Evolutionary conservation across 176 grass and related monocot genomes (phyloP).

Genomic region (Cenchrus purpureus): DNA sequence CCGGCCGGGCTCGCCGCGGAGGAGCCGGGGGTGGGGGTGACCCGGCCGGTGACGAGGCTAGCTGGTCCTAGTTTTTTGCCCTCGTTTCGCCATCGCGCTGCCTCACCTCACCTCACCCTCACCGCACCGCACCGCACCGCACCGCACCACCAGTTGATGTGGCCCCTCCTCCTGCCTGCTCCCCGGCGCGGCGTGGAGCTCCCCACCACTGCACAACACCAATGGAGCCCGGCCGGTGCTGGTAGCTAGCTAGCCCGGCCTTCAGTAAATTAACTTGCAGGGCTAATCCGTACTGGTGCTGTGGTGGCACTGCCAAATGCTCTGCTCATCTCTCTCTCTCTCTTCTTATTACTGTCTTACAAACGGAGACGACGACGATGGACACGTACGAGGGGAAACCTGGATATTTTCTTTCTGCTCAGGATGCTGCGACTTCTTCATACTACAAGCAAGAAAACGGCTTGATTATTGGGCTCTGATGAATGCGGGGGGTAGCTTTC

Average conservation of each 20-base stretch:
- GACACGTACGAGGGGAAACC: neutral
- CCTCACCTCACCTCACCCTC: neutral
- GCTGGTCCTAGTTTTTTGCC: constrained; percentile 45
- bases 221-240: neutral
- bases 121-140: neutral
- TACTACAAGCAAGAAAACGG: constrained; percentile 10
- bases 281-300: neutral
- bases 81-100: constrained; percentile 11
- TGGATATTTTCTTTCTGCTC: constrained; percentile 18
- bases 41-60: neutral
- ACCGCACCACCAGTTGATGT: constrained; percentile 20
- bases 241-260: neutral
- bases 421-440: constrained; percentile 17
- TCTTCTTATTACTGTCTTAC: neutral
- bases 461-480: constrained; percentile 20
- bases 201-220: neutral
- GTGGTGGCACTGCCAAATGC: neutral
- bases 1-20: neutral
- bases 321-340: neutral
- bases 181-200: neutral
- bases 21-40: neutral
- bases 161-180: constrained; percentile 29
- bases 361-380: neutral
- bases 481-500: constrained; percentile 35
- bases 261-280: neutral